Percentiles rank a stretch among this genome's conserved stretches.
Evolutionary conservation across 108 stramenopile species (phyloP).

Genomic region (Bacterosira constricta): DNA sequence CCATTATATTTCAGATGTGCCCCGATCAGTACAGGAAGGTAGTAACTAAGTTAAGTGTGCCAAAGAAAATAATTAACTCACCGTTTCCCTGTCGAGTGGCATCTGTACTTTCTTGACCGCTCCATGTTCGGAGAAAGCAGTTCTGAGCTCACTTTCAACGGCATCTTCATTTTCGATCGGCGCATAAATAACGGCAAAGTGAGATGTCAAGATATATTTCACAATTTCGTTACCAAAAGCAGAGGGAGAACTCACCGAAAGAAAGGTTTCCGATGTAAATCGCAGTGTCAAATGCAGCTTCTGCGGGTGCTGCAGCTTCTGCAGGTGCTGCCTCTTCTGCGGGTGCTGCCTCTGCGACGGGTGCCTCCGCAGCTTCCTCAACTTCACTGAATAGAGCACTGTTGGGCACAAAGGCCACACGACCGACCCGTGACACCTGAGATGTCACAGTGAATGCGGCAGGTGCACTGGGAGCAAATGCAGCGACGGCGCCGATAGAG

Average conservation of each 20-base stretch:
- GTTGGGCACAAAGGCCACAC: neutral
- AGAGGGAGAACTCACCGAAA: constrained; percentile 26
- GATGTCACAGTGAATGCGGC: neutral
- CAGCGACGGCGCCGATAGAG: constrained; percentile 21
- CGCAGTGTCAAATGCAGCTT: constrained; percentile 27
- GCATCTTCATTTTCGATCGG: constrained; percentile 31
- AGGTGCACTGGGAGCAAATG: constrained; percentile 10
- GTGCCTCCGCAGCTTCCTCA: constrained; percentile 19
- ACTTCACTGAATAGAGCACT: constrained; percentile 40
- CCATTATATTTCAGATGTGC: neutral
- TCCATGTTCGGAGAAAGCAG: constrained; percentile 77
- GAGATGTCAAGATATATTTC: neutral
- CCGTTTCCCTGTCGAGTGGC: constrained; percentile 76
- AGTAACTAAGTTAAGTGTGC: too few species aligned
- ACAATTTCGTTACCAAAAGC: neutral
- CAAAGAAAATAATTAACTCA: too few species aligned
- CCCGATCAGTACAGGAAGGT: too few species aligned
- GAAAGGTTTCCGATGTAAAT: constrained; percentile 52
- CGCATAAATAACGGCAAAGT: neutral
- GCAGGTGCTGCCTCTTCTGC: constrained; percentile 5
- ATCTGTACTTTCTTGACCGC: constrained; percentile 84
- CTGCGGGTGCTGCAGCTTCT: neutral
- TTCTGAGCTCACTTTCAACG: constrained; percentile 70
- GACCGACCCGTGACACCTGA: too few species aligned
- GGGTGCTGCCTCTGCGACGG: constrained; percentile 4